phyloP scores from a whole-genome alignment of 306 rosid genomes.

The Acacia crassicarpa region DNA sequence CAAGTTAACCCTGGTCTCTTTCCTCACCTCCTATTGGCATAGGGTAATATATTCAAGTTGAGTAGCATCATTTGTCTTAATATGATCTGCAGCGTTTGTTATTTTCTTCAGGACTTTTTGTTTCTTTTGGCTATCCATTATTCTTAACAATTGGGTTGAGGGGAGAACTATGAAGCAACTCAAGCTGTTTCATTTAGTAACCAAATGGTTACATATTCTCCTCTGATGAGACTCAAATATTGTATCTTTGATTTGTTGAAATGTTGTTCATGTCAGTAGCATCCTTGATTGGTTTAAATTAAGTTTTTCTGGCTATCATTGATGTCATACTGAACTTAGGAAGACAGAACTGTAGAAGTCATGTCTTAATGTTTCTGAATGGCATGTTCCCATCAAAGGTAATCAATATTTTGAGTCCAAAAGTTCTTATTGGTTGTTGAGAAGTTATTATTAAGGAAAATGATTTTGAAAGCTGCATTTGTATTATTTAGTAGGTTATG shows the following conservation, averaged over 20 bases:
- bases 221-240: neutral
- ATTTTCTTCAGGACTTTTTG: neutral
- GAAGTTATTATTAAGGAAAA: neutral
- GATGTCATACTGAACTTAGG: constrained; percentile 6
- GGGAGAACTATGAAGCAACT: constrained; percentile 14
- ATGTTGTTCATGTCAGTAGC: constrained; percentile 4
- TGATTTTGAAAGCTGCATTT: constrained; percentile 5
- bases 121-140: constrained; percentile 26
- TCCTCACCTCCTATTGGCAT: constrained; percentile 2
- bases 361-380: constrained; percentile 14
- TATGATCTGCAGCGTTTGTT: constrained; percentile 19
- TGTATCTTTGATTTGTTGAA: constrained; percentile 8
- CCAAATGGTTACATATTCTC: constrained; percentile 14
- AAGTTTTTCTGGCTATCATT: constrained; percentile 12
- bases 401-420: constrained; percentile 17
- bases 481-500: neutral
- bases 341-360: constrained; percentile 6
- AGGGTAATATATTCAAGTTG: constrained; percentile 16
- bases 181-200: constrained; percentile 9
- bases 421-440: neutral
- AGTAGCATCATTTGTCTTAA: constrained; percentile 18
- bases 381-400: constrained; percentile 8
- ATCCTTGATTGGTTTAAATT: constrained; percentile 8
- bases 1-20: constrained; percentile 2
- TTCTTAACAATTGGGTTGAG: constrained; percentile 13